Conservation (phyloP, 345 rosid genomes). For the Microthlaspi erraticum region DNA sequence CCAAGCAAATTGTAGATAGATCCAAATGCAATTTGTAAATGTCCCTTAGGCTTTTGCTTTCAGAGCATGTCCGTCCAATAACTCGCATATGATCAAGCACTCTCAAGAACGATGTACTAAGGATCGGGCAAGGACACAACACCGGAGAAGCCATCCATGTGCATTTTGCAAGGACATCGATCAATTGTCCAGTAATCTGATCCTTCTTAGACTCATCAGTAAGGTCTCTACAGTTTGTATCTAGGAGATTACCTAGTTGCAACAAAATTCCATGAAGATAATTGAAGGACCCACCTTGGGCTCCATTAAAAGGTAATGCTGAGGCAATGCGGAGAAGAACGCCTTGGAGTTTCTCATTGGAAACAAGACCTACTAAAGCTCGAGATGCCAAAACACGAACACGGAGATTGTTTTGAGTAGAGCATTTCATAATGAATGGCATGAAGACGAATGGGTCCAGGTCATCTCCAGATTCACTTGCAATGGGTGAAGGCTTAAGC, state of each 20-base stretch:
- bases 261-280: conserved; percentile 81
- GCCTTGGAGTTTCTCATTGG: conserved; percentile 80
- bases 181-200: conserved; percentile 69
- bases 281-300: conserved; percentile 55
- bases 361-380: conserved; percentile 88
- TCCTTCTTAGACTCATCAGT: conserved; percentile 76
- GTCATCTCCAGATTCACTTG: conserved; percentile 85
- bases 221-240: conserved; percentile 81
- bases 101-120: conserved; percentile 73
- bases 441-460: conserved; percentile 92
- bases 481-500: conserved; percentile 91
- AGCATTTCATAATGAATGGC: conserved; percentile 92
- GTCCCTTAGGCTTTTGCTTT: conserved; percentile 47
- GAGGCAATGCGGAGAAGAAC: conserved; percentile 69
- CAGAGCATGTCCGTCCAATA: conserved; percentile 57
- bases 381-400: conserved; percentile 92
- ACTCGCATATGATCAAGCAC: conserved; percentile 82
- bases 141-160: conserved; percentile 80
- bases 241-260: conserved; percentile 80
- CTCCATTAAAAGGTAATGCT: conserved; percentile 59
- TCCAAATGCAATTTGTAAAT: conserved; percentile 66
- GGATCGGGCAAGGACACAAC: conserved; percentile 80
- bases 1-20: conserved; percentile 69
- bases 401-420: conserved; percentile 83
- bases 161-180: conserved; percentile 56